These are phyloP conservation scores for Cordyceps cicadae DNA, from an alignment of 2,329 filamentous ascomycete genomes.

Conservation along the genomic window DNA sequence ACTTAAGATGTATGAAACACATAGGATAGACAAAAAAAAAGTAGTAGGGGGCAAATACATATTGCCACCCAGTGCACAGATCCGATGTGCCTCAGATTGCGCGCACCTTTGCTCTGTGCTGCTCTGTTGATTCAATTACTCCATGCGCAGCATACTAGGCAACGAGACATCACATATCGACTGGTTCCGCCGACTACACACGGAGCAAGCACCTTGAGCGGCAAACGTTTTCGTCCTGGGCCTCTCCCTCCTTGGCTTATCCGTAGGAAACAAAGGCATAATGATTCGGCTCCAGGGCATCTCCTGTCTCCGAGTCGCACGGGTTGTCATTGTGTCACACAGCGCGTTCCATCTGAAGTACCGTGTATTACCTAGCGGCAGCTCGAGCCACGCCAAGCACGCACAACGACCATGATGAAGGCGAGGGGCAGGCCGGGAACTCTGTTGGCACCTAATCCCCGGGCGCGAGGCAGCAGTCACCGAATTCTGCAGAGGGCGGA, in stretches of 20 bases:
- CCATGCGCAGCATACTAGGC: neutral
- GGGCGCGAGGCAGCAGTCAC: too few species aligned
- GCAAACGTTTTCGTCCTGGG: neutral
- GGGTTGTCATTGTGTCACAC: neutral
- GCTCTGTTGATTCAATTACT: neutral
- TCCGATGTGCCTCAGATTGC: too few species aligned
- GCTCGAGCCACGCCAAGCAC: neutral
- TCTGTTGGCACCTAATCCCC: neutral
- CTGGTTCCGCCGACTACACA: neutral
- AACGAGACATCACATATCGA: neutral
- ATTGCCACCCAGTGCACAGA: too few species aligned
- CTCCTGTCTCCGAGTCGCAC: neutral
- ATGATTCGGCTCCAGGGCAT: neutral
- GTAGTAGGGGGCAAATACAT: too few species aligned
- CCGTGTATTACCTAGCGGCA: neutral
- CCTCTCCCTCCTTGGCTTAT: neutral
- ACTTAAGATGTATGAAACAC: too few species aligned
- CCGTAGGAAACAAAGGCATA: neutral
- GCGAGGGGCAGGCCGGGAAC: too few species aligned
- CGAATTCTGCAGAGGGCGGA: too few species aligned
- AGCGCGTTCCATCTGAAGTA: slow-evolving; percentile 7
- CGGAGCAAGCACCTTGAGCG: neutral
- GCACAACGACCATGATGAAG: neutral
- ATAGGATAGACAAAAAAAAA: too few species aligned
- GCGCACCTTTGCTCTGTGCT: neutral